Evolutionary conservation across 257 asterid genomes (phyloP), one percentile per base, ranked within the genome.

Genomic region (Leptodermis oblonga): DNA sequence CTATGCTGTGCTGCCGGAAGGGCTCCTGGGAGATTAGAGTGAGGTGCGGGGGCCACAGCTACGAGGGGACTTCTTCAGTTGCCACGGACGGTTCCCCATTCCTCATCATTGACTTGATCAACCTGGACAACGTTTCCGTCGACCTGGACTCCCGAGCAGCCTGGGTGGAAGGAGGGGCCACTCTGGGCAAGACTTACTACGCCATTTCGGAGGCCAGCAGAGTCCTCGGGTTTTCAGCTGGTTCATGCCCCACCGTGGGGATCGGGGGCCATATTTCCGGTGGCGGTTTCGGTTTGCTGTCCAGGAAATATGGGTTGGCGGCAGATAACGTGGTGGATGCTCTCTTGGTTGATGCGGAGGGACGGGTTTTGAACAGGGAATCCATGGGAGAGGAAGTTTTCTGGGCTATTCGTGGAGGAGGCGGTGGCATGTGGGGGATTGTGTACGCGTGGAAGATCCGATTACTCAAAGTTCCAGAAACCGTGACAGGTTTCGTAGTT

Each of bases 331-430:
- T 84, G 64, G 81, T 82, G 43, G 96, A 90, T 20, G 95, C 89
- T 0, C 82, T 64, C 83, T 87, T 90, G 1, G 70, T 90, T 4
- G 86, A 83, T 37, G 88, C 91, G 0, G 70, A 79, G 2, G 95
- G 96, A 37, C 67, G 79, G 41, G 51, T 87, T 34, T 46, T 90
- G 7, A 75, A 90, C 77, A 65, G 97, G 46, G 78, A 71, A 8
- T 81, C 81, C 48, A 90, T 90, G 97, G 97, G 91, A 60, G 95
- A 90, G 59, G 90, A 90, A n/a, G 90, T 87, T 0, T 90, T 87
- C 54, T 90, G 97, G 95, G 95, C 97, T 22, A 82, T 90, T 22
- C 83, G 97, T 15, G 97, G 97, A 31, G 95, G 97, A 5, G 97
- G 97, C 0, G 97, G 97, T 2, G 97, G 93, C 18, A 33, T 77